Base-by-base conservation (phyloP, 441 rosid species). In the Populus hybrid region DNA sequence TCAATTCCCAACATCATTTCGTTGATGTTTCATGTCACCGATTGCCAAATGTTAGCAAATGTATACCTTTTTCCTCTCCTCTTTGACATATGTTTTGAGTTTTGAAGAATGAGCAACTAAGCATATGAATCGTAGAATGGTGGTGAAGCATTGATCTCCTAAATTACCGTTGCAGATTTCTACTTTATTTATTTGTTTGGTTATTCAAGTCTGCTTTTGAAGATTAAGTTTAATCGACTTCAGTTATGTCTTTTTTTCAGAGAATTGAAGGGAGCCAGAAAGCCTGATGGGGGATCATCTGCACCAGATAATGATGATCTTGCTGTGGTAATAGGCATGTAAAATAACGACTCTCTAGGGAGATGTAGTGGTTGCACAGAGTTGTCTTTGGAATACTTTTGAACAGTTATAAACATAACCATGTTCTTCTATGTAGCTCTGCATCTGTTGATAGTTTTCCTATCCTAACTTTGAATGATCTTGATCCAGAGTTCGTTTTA, bases 181-280 rank as follows among this genome's bases (percentile, higher is more conserved):
- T 12, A 3, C 18, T 12, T 45, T 12, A 67, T 45, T 9, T 20
- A 36, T 64, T 11, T 16, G 12, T 64, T 26, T 24, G 67, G 53
- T 18, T 23, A 6, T 24, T 67, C 26, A 0, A 1, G 20, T 40
- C 20, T 24, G 24, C 12, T 24, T 24, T 26, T 35, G 20, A 9
- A 29, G 29, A 9, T 28, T 11, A 11, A 31, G 12, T 76, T 63
- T 65, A 20, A 16, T 45, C 12, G 50, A 40, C 50, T 0, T 40
- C 50, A 40, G 2, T 40, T 40, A 3, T 40, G 50, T 3, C 50
- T 40, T 53, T 45, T 56, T 9, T 42, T 38, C 85, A 86, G 86
- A 78, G 66, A 69, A 31, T 71, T 66, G 83, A 68, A 68, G 85
- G 69, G 68, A 61, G 76, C 66, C 76, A 68, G 4, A 71, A 82